Percentiles rank a stretch among this genome's conserved stretches.
These are phyloP conservation scores for Eucalyptus urophylla DNA, from an alignment of 345 rosid species.

Conservation along the genomic window DNA sequence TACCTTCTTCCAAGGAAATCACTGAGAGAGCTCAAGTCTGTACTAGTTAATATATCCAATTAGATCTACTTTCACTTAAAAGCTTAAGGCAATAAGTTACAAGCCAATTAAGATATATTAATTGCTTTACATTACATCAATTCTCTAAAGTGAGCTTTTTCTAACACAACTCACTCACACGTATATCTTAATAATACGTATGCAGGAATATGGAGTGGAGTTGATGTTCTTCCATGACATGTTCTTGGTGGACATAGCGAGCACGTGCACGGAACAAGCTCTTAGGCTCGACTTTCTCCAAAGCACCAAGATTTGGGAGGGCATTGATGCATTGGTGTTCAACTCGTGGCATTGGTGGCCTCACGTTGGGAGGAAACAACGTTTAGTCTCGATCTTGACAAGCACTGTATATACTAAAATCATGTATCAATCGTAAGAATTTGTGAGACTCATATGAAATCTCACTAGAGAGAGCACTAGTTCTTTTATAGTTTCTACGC, in stretches of 20 bases:
- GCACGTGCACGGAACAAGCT: constrained; percentile 13
- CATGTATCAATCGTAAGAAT: background rate
- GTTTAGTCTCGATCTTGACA: constrained; percentile 7
- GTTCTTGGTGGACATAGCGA: constrained; percentile 52
- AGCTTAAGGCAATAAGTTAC: too few relatives aligned
- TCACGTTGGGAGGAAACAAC: constrained; percentile 65
- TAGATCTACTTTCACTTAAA: too few relatives aligned
- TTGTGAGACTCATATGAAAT: background rate
- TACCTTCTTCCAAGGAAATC: too few relatives aligned
- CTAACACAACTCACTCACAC: rapidly evolving
- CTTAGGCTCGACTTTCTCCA: constrained; percentile 36
- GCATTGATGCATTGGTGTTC: constrained; percentile 43
- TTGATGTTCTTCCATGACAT: constrained; percentile 32
- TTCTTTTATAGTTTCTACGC: background rate
- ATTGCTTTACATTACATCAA: too few relatives aligned
- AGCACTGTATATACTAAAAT: background rate
- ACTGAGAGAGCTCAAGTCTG: rapidly evolving
- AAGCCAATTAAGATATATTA: too few relatives aligned
- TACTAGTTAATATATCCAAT: too few relatives aligned
- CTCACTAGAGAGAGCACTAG: background rate
- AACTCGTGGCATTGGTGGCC: constrained; percentile 98
- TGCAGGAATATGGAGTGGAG: constrained; percentile 5
- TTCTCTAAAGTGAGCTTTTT: too few relatives aligned
- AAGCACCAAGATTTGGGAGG: constrained; percentile 44
- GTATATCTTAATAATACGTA: too few relatives aligned